Conservation (phyloP, 768 basidiomycete species). For the Lepiota venenata region DNA sequence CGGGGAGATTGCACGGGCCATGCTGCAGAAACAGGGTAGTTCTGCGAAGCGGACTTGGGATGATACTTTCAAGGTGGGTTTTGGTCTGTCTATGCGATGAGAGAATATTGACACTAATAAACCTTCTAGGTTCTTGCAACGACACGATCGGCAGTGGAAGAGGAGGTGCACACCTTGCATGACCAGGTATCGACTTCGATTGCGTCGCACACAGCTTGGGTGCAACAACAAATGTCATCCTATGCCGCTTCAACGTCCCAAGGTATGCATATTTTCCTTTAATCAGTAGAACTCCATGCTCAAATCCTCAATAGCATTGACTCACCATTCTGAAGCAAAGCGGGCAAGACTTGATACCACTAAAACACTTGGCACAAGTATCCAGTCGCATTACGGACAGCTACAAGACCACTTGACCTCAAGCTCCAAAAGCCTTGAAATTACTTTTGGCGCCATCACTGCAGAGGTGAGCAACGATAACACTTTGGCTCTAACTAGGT, state of each 20-base stretch:
- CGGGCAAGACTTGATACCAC: slow-evolving; percentile 64
- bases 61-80: slow-evolving; percentile 12
- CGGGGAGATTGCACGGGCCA: background rate
- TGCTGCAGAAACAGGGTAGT: slow-evolving; percentile 3
- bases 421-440: slow-evolving; percentile 41
- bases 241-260: slow-evolving; percentile 9
- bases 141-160: background rate
- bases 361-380: slow-evolving; percentile 40
- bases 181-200: slow-evolving; percentile 9
- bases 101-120: background rate
- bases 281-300: background rate
- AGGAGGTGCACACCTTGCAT: slow-evolving; percentile 4
- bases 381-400: slow-evolving; percentile 47
- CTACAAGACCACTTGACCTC: slow-evolving; percentile 1
- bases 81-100: background rate
- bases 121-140: background rate
- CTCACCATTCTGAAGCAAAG: slow-evolving; percentile 60
- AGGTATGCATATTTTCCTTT: slow-evolving; percentile 14
- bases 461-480: slow-evolving; percentile 44
- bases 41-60: slow-evolving; percentile 15
- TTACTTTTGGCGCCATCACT: slow-evolving; percentile 33
- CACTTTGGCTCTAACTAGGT: background rate
- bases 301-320: slow-evolving; percentile 44
- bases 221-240: background rate
- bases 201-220: slow-evolving; percentile 7